Percentiles rank a stretch among this genome's conserved stretches.
Evolutionary conservation across 1,284 basidiomycete species (phyloP).

Genomic region (Ganoderma multipileum): DNA sequence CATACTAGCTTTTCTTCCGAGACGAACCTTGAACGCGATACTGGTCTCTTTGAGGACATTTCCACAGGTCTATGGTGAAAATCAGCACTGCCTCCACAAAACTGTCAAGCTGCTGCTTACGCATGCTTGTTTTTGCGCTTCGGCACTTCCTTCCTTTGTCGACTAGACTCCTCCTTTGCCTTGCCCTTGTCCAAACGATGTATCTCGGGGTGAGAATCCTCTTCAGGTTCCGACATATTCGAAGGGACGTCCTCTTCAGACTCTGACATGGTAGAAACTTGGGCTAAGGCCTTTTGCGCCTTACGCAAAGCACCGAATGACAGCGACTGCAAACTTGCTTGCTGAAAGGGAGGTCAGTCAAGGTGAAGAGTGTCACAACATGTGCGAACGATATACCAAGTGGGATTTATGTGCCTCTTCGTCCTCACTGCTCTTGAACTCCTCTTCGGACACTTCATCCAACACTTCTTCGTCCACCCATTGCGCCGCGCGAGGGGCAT

Average conservation of each 20-base stretch:
- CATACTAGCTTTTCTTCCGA: constrained; percentile 76
- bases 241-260: constrained; percentile 40
- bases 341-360: constrained; percentile 10
- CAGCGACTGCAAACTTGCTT: constrained; percentile 60
- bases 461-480: constrained; percentile 46
- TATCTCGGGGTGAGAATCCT: constrained; percentile 14
- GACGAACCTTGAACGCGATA: constrained; percentile 79
- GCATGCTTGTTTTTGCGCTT: constrained; percentile 89
- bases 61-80: constrained; percentile 71
- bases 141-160: constrained; percentile 51
- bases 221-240: constrained; percentile 35
- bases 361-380: neutral
- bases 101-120: constrained; percentile 56
- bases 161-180: constrained; percentile 41
- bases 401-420: constrained; percentile 29
- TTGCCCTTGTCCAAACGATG: constrained; percentile 34
- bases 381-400: constrained; percentile 27
- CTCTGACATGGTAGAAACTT: constrained; percentile 39
- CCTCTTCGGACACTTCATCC: constrained; percentile 35
- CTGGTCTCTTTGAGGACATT: constrained; percentile 87
- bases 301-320: constrained; percentile 72
- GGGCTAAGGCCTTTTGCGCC: constrained; percentile 63
- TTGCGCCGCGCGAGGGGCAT: constrained; percentile 40
- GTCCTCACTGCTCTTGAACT: constrained; percentile 23
- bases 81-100: constrained; percentile 10